Conservation (phyloP, 2,329 filamentous ascomycete genomes). For the Blumeria hordei region DNA sequence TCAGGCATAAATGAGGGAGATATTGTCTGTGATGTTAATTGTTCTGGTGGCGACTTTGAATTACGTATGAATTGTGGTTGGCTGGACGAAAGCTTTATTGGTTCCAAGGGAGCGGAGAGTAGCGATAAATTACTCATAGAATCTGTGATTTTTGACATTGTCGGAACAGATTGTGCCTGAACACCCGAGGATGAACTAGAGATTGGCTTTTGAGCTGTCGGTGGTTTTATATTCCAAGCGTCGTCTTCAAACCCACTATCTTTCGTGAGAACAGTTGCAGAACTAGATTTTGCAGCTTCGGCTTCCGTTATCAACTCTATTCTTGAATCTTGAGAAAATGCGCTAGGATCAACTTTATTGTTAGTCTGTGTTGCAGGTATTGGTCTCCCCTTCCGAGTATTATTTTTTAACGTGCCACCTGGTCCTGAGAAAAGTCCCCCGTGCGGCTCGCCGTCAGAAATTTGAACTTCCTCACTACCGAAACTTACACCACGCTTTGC, state of each 20-base stretch:
- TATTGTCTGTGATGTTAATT: constrained; percentile 16
- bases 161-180: constrained; percentile 17
- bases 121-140: constrained; percentile 46
- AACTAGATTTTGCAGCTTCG: constrained; percentile 22
- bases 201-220: constrained; percentile 27
- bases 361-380: constrained; percentile 67
- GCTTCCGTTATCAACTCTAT: constrained; percentile 18
- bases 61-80: constrained; percentile 11
- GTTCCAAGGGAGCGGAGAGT: constrained; percentile 32
- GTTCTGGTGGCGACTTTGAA: constrained; percentile 13
- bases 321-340: constrained; percentile 39
- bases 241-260: constrained; percentile 71
- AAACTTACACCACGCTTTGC: constrained; percentile 29
- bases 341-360: constrained; percentile 70
- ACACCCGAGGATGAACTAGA: constrained; percentile 17
- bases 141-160: constrained; percentile 34
- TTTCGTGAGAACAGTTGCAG: constrained; percentile 19
- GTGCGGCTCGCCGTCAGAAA: constrained; percentile 30
- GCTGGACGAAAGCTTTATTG: constrained; percentile 17
- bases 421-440: constrained; percentile 77
- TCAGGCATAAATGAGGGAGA: constrained; percentile 33
- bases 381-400: constrained; percentile 77
- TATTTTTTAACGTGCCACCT: constrained; percentile 76
- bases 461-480: constrained; percentile 26
- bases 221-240: constrained; percentile 84